Percentiles rank a stretch among this genome's conserved stretches.
These are phyloP conservation scores for Cylindrotheca closterium DNA, from an alignment of 108 stramenopile genomes.

Conservation along the genomic window DNA sequence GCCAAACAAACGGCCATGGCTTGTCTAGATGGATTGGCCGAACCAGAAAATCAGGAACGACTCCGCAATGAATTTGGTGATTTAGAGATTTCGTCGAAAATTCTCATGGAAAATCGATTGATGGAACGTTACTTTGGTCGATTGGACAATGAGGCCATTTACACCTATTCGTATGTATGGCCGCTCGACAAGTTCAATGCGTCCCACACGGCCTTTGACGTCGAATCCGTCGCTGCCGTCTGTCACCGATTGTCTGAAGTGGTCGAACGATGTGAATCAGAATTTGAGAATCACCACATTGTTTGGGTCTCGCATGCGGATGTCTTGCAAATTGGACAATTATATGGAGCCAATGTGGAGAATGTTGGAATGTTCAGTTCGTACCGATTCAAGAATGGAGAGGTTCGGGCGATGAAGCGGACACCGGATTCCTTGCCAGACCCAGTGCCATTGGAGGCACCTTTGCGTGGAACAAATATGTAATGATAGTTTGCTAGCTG, in stretches of 20 bases:
- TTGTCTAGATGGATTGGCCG: constrained; percentile 38
- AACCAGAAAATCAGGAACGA: constrained; percentile 23
- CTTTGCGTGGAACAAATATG: constrained; percentile 33
- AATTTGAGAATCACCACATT: constrained; percentile 23
- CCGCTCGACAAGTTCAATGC: constrained; percentile 70
- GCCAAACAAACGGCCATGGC: constrained; percentile 72
- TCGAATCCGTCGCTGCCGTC: constrained; percentile 83
- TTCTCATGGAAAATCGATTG: constrained; percentile 56
- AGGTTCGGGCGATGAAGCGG: constrained; percentile 65
- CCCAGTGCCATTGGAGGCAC: constrained; percentile 46
- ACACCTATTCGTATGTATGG: constrained; percentile 77
- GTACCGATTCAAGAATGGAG: constrained; percentile 85
- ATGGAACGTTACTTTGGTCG: constrained; percentile 86
- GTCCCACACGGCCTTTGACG: constrained; percentile 77
- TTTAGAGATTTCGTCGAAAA: constrained; percentile 40
- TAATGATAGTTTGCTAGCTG: constrained; percentile 12
- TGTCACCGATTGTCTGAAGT: constrained; percentile 64
- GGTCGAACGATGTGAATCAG: constrained; percentile 49
- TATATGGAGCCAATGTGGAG: constrained; percentile 61
- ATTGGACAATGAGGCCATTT: constrained; percentile 64
- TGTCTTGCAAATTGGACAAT: constrained; percentile 81
- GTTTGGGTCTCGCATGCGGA: constrained; percentile 82
- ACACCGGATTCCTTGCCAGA: constrained; percentile 41
- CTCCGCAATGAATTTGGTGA: constrained; percentile 37
- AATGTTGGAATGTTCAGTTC: constrained; percentile 70